Percentiles rank a stretch among this genome's conserved stretches.
These are phyloP conservation scores for Tetramitus jugosus DNA, from an alignment of 208 protist genomes.

Conservation along the genomic window DNA sequence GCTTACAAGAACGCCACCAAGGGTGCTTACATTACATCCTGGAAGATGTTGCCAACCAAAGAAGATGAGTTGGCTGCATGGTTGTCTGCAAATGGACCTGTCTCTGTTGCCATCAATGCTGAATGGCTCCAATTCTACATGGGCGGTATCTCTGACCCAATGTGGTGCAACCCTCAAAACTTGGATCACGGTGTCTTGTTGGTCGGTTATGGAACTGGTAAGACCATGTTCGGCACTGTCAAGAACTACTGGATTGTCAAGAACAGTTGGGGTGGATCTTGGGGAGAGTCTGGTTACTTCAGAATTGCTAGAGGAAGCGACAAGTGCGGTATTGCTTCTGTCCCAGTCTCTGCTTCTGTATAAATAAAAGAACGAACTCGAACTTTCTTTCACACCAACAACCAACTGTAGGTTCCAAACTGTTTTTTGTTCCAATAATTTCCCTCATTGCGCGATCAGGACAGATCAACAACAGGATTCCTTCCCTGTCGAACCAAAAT, in stretches of 20 bases:
- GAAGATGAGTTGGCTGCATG: not conserved
- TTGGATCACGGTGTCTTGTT: constrained; percentile 40
- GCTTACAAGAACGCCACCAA: not conserved
- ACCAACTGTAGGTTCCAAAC: too few species aligned
- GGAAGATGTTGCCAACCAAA: not conserved
- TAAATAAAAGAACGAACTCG: too few species aligned
- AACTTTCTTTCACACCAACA: too few species aligned
- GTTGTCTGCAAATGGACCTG: constrained; percentile 6
- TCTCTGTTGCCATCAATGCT: constrained; percentile 8
- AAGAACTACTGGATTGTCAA: constrained; percentile 83
- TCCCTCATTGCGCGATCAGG: too few species aligned
- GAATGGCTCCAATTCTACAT: not conserved
- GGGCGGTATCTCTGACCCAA: not conserved
- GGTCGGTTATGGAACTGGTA: constrained; percentile 26
- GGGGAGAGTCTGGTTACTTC: constrained; percentile 73
- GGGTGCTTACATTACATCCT: not conserved
- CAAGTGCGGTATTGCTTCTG: constrained; percentile 71
- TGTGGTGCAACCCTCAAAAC: not conserved
- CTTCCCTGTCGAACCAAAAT: too few species aligned
- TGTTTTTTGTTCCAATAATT: too few species aligned
- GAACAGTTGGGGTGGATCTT: constrained; percentile 69
- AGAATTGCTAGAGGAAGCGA: constrained; percentile 55
- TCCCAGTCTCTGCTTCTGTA: too few species aligned
- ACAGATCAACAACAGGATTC: too few species aligned
- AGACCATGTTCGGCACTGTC: constrained; percentile 44